Evolutionary conservation across 371 early-diverging fungal species (phyloP).

Genomic region (Synchytrium microbalum): DNA sequence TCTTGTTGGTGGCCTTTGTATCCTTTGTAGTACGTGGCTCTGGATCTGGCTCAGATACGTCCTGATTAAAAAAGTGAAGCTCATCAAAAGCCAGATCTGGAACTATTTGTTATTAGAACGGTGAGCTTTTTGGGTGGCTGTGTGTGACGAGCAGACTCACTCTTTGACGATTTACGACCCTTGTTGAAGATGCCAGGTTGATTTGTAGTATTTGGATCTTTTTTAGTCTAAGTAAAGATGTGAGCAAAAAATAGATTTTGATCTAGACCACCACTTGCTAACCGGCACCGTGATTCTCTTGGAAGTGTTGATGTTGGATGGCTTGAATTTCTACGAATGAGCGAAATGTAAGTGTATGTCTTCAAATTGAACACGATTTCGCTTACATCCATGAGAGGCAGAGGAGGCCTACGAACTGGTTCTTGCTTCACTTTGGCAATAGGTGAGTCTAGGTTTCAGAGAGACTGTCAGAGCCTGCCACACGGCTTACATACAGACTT

Average conservation of each 20-base stretch:
- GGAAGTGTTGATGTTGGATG: not conserved
- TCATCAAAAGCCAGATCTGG: not conserved
- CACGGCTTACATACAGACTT: no score
- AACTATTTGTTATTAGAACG: not conserved
- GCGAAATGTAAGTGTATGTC: no score
- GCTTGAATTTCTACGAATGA: not conserved
- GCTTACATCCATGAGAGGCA: not conserved
- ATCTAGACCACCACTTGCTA: not conserved
- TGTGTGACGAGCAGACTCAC: not conserved
- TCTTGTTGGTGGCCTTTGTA: not conserved
- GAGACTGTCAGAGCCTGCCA: no score
- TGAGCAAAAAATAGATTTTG: not conserved
- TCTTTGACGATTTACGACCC: not conserved
- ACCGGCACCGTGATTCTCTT: not conserved
- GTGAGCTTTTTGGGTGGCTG: not conserved
- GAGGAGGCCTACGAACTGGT: not conserved
- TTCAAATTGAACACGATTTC: no score
- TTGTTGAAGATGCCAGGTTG: slow-evolving; percentile 1
- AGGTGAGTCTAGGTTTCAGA: no score
- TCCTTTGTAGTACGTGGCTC: not conserved
- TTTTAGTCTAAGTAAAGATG: not conserved
- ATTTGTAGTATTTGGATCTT: not conserved
- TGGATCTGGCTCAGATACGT: not conserved
- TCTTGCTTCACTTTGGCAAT: no score
- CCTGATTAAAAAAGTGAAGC: not conserved